Evolutionary conservation across 2,329 filamentous ascomycete genomes (phyloP).

Genomic region (Pseudogymnoascus sp.): DNA sequence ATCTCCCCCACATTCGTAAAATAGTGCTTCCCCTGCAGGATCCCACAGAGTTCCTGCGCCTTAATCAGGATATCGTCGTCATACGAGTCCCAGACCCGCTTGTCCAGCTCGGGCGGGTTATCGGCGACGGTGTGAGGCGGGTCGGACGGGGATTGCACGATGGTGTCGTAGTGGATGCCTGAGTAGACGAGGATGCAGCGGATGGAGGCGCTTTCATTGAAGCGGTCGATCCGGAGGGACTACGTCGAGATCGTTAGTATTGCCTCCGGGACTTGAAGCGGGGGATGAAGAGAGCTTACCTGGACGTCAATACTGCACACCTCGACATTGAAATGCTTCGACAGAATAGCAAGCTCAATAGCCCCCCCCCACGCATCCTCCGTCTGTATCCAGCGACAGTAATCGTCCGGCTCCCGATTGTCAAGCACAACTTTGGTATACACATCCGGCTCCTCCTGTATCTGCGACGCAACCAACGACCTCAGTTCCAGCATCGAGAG

Average conservation of each 20-base stretch:
- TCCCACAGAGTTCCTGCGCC: slow-evolving; percentile 56
- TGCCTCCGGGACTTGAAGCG: slow-evolving; percentile 10
- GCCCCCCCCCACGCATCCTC: slow-evolving; percentile 84
- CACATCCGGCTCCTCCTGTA: slow-evolving; percentile 62
- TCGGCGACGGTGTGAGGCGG: slow-evolving; percentile 48
- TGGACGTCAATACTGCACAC: slow-evolving; percentile 79
- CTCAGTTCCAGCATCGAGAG: slow-evolving; percentile 67
- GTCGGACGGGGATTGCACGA: slow-evolving; percentile 64
- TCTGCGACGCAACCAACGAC: slow-evolving; percentile 69
- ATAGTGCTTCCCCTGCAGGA: slow-evolving; percentile 69
- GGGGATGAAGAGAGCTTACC: slow-evolving; percentile 26
- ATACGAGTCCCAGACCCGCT: slow-evolving; percentile 47
- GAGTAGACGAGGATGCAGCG: slow-evolving; percentile 82
- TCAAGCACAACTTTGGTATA: slow-evolving; percentile 76
- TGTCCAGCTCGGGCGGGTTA: slow-evolving; percentile 66
- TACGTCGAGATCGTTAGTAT: slow-evolving; percentile 30
- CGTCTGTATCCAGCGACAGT: slow-evolving; percentile 74
- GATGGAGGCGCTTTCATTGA: slow-evolving; percentile 62
- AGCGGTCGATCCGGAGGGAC: slow-evolving; percentile 59
- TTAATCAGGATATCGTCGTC: slow-evolving; percentile 64
- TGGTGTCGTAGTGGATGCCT: slow-evolving; percentile 88
- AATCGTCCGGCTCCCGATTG: slow-evolving; percentile 57
- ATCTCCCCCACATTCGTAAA: slow-evolving; percentile 84
- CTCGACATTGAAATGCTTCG: slow-evolving; percentile 77
- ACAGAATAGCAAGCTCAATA: slow-evolving; percentile 81